Conservation (phyloP, 2,329 filamentous ascomycete species). For the Alternaria sp. region DNA sequence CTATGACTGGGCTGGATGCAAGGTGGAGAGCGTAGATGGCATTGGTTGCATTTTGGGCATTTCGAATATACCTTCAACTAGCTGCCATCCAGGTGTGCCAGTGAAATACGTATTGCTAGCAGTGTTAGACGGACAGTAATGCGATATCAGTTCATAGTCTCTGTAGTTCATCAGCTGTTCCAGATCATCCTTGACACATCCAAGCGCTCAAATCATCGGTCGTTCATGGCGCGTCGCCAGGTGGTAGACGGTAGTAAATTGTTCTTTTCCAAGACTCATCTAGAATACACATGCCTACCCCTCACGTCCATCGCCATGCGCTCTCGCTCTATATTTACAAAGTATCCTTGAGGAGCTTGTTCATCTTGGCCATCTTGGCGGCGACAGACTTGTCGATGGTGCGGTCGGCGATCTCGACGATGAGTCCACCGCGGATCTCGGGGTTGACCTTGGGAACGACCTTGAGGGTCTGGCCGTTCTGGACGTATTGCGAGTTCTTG, state of each 20-base stretch:
- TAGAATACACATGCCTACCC: slow-evolving; percentile 48
- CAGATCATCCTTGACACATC: neutral
- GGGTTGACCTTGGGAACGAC: slow-evolving; percentile 94
- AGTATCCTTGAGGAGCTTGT: slow-evolving; percentile 97
- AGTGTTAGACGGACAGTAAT: neutral
- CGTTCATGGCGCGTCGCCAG: slow-evolving; percentile 1
- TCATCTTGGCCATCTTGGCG: slow-evolving; percentile 94
- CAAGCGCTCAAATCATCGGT: neutral
- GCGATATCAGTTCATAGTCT: neutral
- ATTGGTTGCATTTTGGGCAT: neutral
- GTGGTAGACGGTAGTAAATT: slow-evolving; percentile 31
- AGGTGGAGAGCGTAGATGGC: neutral
- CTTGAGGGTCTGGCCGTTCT: slow-evolving; percentile 97
- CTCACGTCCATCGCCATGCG: slow-evolving; percentile 21
- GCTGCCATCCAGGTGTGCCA: neutral
- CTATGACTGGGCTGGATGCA: neutral
- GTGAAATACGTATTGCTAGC: neutral
- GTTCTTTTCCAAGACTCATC: slow-evolving; percentile 38
- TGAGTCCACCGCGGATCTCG: slow-evolving; percentile 89
- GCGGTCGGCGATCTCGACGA: slow-evolving; percentile 96
- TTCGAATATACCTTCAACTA: neutral
- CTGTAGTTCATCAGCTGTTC: neutral
- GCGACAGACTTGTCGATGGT: slow-evolving; percentile 98
- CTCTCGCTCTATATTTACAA: slow-evolving; percentile 74
- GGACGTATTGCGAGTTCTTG: slow-evolving; percentile 86